These are phyloP conservation scores for Harrya chromipes DNA, from an alignment of 768 basidiomycete species.

Conservation along the genomic window DNA sequence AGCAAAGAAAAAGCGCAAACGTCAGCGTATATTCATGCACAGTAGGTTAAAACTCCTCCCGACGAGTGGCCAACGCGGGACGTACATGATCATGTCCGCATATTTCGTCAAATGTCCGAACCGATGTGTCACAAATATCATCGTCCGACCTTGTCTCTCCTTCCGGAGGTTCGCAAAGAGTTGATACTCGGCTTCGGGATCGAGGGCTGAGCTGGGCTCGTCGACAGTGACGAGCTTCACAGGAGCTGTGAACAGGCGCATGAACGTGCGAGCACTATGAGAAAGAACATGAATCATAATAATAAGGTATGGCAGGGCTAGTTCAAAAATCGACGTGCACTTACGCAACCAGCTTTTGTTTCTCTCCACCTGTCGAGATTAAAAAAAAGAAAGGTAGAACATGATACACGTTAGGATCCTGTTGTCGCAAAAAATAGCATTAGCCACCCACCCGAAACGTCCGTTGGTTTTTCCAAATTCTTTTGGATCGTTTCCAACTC, in stretches of 20 bases:
- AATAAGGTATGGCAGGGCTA: neutral
- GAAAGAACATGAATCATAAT: too few species aligned
- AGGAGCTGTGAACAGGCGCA: slow-evolving; percentile 34
- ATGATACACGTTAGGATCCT: too few species aligned
- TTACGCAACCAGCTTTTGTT: slow-evolving; percentile 31
- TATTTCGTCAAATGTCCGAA: slow-evolving; percentile 37
- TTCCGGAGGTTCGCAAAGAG: slow-evolving; percentile 28
- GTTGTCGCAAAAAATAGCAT: too few species aligned
- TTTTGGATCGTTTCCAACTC: slow-evolving; percentile 14
- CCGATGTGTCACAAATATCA: slow-evolving; percentile 42
- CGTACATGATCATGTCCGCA: slow-evolving; percentile 35
- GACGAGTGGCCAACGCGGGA: too few species aligned
- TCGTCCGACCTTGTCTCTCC: slow-evolving; percentile 33
- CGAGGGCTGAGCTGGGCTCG: slow-evolving; percentile 39
- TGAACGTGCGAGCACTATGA: slow-evolving; percentile 37
- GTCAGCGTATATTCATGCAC: too few species aligned
- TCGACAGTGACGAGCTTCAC: slow-evolving; percentile 34
- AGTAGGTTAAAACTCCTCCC: too few species aligned
- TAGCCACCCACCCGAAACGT: slow-evolving; percentile 22
- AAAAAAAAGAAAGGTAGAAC: too few species aligned
- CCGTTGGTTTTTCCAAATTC: slow-evolving; percentile 18
- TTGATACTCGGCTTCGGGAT: slow-evolving; percentile 34
- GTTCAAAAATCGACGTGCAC: too few species aligned
- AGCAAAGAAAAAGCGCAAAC: neutral
- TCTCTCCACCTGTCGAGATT: slow-evolving; percentile 25